Evolutionary conservation across 1,284 basidiomycete genomes (phyloP), one percentile per base, ranked within the genome.

Genomic region (Ganoderma multipileum): DNA sequence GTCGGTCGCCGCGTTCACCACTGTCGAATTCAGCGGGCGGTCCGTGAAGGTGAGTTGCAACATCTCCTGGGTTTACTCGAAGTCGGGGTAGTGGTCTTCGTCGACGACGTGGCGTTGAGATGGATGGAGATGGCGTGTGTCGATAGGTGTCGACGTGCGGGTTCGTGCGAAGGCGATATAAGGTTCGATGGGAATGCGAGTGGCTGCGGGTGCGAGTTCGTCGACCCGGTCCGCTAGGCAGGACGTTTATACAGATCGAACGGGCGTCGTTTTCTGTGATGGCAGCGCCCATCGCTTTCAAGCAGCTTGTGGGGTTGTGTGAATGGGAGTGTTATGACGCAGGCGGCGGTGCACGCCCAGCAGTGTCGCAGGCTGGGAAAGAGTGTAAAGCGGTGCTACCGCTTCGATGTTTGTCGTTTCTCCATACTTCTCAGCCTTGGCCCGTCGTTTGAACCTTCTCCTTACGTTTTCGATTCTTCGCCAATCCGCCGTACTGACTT

Each of bases 21-120:
- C 55, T 3, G 12, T 38, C 55, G 55, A 58, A 33, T 58, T 58
- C 55, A 58, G 55, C 33, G 55, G 55, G 30, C 55, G 55, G 55
- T 38, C 55, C 33, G 55, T 58, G 33, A 58, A 58, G 7, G 55
- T 58, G 33, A 58, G 55, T 8, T 58, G 55, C 36, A 58, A 20
- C 55, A 58, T 58, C 6, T 38, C 55, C n/a, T n/a, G 33, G 23
- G 30, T 38, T 30, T 3, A 54, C 26, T 30, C 11, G 52, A 12
- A 30, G 52, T 18, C 7, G 44, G 44, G 20, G n/a, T 47, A 47
- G 44, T n/a, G 2, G 44, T 47, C 20, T 12, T n/a, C 30, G 54
- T 55, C 54, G 23, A 14, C 26, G 30, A 8, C 16, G 54, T 33
- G 3, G 55, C n/a, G 30, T 18, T 20, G 33, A 58, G 38, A 58